Evolutionary conservation across 2,329 filamentous ascomycete species (phyloP), one percentile per base, ranked within the genome.

Genomic region (Fusarium temperatum): DNA sequence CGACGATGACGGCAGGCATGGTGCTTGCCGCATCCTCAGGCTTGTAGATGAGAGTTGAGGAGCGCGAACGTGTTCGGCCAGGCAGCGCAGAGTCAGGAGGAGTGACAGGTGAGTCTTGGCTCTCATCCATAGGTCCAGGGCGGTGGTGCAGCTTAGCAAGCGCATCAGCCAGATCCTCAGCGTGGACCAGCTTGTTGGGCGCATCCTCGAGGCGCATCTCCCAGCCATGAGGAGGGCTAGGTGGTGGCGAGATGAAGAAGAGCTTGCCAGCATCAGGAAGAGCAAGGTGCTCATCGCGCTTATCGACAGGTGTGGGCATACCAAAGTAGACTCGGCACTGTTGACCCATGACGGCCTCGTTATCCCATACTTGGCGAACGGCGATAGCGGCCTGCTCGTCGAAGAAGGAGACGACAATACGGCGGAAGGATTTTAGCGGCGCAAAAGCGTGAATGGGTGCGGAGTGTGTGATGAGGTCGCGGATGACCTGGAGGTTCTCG

Each of bases 401-500:
- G 82, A 88, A 91, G 86, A 96, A 96, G 75, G 93, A 94, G 70
- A 93, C 90, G 76, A 96, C 87, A 78, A 96, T 94, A 81, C 94
- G 92, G 73, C 92, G 90, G 87, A 96, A 94, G 12, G 92, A 95
- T 81, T 94, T 94, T 72, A 96, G 89, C 1, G 94, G 94, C 17
- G 92, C 90, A 88, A 93, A 96, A 67, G 92, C 90, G 83, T 94
- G 91, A 73, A 96, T 90, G 57, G 90, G 87, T 6, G 92, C 92
- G n/a, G 91, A 90, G 56, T 88, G 82, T 78, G 89, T 85, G 81
- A 96, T 91, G 67, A 94, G 89, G 62, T 91, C 87, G 80, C 91
- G 91, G 78, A 96, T 93, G 69, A 89, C 90, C 77, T 92, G 89
- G 67, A 96, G 87, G 83, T 94, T 94, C 71, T 92, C 88, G 24